A percentile compares a stretch with the other conserved stretches of the same genome.
phyloP scores from a whole-genome alignment of 495 filamentous ascomycete genomes.

The Neurospora terricola region DNA sequence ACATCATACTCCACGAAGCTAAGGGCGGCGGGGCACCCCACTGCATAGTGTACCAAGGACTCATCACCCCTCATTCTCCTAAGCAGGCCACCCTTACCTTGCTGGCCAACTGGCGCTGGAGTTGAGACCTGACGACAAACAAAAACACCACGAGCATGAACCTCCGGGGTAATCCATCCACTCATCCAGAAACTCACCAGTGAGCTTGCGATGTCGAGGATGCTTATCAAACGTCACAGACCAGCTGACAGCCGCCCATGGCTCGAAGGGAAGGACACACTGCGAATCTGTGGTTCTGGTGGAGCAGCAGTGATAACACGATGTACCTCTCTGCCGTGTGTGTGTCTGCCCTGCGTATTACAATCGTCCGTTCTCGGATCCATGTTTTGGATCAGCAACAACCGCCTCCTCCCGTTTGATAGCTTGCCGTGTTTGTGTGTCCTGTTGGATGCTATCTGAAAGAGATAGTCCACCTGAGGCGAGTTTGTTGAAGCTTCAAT shows the following conservation, averaged over 20 bases:
- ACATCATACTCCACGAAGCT: neutral
- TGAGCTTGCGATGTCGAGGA: neutral
- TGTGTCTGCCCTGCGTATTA: neutral
- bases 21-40: neutral
- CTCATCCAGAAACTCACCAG: neutral
- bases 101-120: neutral
- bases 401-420: neutral
- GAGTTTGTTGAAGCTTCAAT: neutral
- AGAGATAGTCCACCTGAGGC: neutral
- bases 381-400: neutral
- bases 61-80: neutral
- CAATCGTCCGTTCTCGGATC: slow-evolving; percentile 5
- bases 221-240: neutral
- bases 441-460: neutral
- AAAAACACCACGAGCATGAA: neutral
- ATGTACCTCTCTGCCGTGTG: neutral
- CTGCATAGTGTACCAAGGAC: neutral
- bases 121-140: neutral
- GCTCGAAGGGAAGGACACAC: neutral
- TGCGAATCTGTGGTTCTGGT: neutral
- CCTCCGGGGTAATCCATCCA: neutral
- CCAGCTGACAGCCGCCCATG: neutral
- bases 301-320: neutral
- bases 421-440: neutral
- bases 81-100: neutral